phyloP scores from a whole-genome alignment of 2,329 filamentous ascomycete species.

The Fusarium sp. region DNA sequence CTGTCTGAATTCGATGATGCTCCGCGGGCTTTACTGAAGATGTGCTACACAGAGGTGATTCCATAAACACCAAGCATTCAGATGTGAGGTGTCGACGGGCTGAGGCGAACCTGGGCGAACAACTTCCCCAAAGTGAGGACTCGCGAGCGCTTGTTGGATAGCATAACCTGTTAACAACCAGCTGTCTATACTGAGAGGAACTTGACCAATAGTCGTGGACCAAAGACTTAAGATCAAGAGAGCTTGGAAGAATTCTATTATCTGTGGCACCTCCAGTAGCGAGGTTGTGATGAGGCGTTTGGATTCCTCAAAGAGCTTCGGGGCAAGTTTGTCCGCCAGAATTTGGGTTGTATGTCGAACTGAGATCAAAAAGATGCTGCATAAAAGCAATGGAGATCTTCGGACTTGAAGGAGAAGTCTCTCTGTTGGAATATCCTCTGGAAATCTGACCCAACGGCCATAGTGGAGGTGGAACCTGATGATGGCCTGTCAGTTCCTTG shows the following conservation, averaged over 20 bases:
- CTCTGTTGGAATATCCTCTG: slow-evolving; percentile 27
- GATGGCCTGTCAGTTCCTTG: background rate
- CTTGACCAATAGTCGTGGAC: slow-evolving; percentile 47
- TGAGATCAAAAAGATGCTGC: slow-evolving; percentile 45
- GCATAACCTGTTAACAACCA: slow-evolving; percentile 47
- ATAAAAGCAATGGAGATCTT: slow-evolving; percentile 41
- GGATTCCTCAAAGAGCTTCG: slow-evolving; percentile 41
- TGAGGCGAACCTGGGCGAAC: background rate
- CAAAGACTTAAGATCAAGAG: slow-evolving; percentile 44
- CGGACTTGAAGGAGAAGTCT: slow-evolving; percentile 15
- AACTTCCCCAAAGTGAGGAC: slow-evolving; percentile 35
- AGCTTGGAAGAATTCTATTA: slow-evolving; percentile 45
- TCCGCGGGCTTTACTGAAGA: slow-evolving; percentile 39
- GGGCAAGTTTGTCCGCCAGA: slow-evolving; percentile 41
- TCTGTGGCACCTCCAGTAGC: slow-evolving; percentile 33
- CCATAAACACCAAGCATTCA: slow-evolving; percentile 45
- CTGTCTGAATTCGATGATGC: no score
- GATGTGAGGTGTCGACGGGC: background rate
- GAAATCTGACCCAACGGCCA: slow-evolving; percentile 46
- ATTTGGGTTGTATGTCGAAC: slow-evolving; percentile 44
- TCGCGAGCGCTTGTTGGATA: slow-evolving; percentile 43
- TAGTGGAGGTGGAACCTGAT: slow-evolving; percentile 48
- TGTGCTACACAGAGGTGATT: slow-evolving; percentile 47
- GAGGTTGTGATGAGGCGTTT: slow-evolving; percentile 32
- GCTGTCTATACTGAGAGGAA: slow-evolving; percentile 46